These are phyloP conservation scores for Gossypioides kirkii DNA, from an alignment of 345 rosid species.

Conservation along the genomic window DNA sequence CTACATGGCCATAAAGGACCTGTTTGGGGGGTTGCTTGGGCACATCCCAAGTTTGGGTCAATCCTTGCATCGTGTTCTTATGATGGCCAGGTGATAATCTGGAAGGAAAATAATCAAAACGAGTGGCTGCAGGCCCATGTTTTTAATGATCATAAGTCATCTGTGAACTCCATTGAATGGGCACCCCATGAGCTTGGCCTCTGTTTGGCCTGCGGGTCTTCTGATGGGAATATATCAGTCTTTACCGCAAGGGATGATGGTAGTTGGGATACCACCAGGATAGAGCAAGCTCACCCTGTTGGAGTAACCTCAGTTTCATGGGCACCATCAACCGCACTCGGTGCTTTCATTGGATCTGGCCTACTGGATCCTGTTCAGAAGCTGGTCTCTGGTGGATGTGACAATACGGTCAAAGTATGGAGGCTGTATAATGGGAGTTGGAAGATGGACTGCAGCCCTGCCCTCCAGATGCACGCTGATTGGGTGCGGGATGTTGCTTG, in stretches of 20 bases:
- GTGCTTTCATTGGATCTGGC: slow-evolving; percentile 48
- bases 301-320: slow-evolving; percentile 65
- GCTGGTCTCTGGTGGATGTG: slow-evolving; percentile 58
- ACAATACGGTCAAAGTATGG: slow-evolving; percentile 60
- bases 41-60: slow-evolving; percentile 59
- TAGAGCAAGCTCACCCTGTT: slow-evolving; percentile 62
- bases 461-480: slow-evolving; percentile 54
- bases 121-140: slow-evolving; percentile 54
- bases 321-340: slow-evolving; percentile 62
- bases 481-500: slow-evolving; percentile 72
- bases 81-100: slow-evolving; percentile 58
- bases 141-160: slow-evolving; percentile 52
- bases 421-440: slow-evolving; percentile 46
- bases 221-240: slow-evolving; percentile 59
- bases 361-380: slow-evolving; percentile 48
- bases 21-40: slow-evolving; percentile 66
- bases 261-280: slow-evolving; percentile 54
- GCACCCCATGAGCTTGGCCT: slow-evolving; percentile 71
- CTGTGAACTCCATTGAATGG: slow-evolving; percentile 65
- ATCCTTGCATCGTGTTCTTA: slow-evolving; percentile 63
- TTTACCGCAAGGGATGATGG: slow-evolving; percentile 53
- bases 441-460: slow-evolving; percentile 60
- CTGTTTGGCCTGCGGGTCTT: slow-evolving; percentile 61
- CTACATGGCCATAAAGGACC: slow-evolving; percentile 59
- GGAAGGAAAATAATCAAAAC: slow-evolving; percentile 63